Conservation (phyloP, 768 basidiomycete species). For the Rhizopogon sp. region DNA sequence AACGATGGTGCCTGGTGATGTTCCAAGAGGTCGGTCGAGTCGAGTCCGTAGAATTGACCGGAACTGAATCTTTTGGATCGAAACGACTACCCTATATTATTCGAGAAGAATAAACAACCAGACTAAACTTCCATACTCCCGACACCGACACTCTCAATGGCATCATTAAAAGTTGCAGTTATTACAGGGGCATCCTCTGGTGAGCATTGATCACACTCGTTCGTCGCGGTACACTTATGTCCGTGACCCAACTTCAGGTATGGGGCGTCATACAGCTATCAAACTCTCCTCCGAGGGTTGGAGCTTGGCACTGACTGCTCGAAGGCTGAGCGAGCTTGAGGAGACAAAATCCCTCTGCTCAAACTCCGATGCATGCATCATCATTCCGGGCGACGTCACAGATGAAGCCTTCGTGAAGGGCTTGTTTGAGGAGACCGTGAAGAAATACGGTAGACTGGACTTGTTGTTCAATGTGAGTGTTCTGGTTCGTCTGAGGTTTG, state of each 20-base stretch:
- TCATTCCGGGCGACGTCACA: conserved; percentile 61
- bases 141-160: conserved; percentile 21
- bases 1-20: too few relatives aligned
- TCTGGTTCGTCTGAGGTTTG: not conserved
- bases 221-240: not conserved
- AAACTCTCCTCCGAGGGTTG: conserved; percentile 68
- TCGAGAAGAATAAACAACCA: too few relatives aligned
- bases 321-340: conserved; percentile 51
- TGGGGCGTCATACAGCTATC: conserved; percentile 65
- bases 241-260: conserved; percentile 30
- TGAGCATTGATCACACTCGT: conserved; percentile 9
- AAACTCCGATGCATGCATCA: conserved; percentile 27
- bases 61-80: too few relatives aligned
- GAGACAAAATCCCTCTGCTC: conserved; percentile 48
- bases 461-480: conserved; percentile 71
- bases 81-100: too few relatives aligned
- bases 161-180: conserved; percentile 63
- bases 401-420: conserved; percentile 56
- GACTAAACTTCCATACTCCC: too few relatives aligned
- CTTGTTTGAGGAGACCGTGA: conserved; percentile 51
- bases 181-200: conserved; percentile 86
- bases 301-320: conserved; percentile 61
- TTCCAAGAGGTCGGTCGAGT: too few relatives aligned
- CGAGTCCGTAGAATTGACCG: too few relatives aligned
- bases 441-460: conserved; percentile 65